Conservation (phyloP, 2,329 filamentous ascomycete species). For the Diplocarpon mali region DNA sequence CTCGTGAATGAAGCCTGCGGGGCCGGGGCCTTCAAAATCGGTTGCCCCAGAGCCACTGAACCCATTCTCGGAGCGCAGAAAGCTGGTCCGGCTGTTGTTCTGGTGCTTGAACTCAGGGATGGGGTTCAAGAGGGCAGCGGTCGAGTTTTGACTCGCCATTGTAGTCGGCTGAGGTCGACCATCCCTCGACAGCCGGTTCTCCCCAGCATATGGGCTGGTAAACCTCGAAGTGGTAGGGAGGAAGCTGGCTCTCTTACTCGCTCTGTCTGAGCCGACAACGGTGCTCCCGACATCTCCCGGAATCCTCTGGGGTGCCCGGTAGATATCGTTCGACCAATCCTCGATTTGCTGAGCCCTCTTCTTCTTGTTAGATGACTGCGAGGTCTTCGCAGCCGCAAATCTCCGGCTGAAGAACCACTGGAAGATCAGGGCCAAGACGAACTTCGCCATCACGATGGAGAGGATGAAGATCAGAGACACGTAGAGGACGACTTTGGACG, state of each 20-base stretch:
- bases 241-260: conserved; percentile 77
- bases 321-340: conserved; percentile 96
- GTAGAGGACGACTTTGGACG: conserved; percentile 92
- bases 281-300: conserved; percentile 62
- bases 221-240: conserved; percentile 91
- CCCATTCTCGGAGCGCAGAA: conserved; percentile 50
- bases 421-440: conserved; percentile 80
- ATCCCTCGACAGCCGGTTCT: conserved; percentile 45
- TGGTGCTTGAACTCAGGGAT: conserved; percentile 58
- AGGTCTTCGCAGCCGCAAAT: conserved; percentile 78
- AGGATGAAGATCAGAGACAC: conserved; percentile 86
- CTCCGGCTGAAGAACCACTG: conserved; percentile 90
- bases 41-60: conserved; percentile 33
- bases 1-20: conserved; percentile 92
- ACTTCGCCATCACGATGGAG: conserved; percentile 76
- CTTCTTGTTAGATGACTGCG: conserved; percentile 68
- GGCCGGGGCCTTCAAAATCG: conserved; percentile 61
- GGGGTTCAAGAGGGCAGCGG: conserved; percentile 59
- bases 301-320: conserved; percentile 75
- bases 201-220: conserved; percentile 76
- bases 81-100: conserved; percentile 53
- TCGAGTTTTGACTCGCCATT: conserved; percentile 80
- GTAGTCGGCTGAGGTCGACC: conserved; percentile 60
- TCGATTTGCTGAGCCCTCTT: conserved; percentile 89
- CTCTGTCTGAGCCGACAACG: conserved; percentile 51